Conservation (phyloP, 257 asterid species). For the Plantago major region DNA sequence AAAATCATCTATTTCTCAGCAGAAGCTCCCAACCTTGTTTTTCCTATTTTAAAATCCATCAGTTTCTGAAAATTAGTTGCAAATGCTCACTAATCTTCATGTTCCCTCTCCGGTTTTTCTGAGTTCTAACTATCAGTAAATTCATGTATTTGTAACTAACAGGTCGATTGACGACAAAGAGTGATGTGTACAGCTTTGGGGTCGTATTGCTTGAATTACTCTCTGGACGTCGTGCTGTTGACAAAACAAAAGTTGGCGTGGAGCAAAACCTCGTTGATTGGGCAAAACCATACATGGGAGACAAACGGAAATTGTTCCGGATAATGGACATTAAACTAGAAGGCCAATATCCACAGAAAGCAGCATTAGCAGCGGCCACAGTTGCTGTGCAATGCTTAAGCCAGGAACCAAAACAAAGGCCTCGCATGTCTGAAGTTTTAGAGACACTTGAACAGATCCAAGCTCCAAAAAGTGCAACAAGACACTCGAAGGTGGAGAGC, state of each 20-base stretch:
- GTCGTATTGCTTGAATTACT: constrained; percentile 69
- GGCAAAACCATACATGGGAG: constrained; percentile 67
- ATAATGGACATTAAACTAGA: constrained; percentile 74
- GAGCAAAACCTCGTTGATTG: constrained; percentile 81
- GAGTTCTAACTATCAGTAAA: neutral
- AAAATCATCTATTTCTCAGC: too few species aligned
- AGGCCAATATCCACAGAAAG: constrained; percentile 83
- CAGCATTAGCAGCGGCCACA: constrained; percentile 54
- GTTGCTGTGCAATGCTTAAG: constrained; percentile 59
- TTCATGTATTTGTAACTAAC: constrained; percentile 12
- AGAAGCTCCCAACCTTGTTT: too few species aligned
- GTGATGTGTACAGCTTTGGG: constrained; percentile 84
- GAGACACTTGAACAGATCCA: constrained; percentile 60
- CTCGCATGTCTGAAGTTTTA: constrained; percentile 61
- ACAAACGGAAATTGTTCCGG: constrained; percentile 58
- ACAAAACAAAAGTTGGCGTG: constrained; percentile 45
- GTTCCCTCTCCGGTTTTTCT: too few species aligned
- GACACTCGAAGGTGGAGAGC: constrained; percentile 22
- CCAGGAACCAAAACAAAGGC: constrained; percentile 58
- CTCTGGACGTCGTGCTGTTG: constrained; percentile 70
- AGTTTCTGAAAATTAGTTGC: too few species aligned
- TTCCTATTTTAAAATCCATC: too few species aligned
- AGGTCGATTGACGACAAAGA: constrained; percentile 68
- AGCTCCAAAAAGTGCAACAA: constrained; percentile 34
- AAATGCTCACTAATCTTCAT: too few species aligned